Evolutionary conservation across 805 yeast genomes (phyloP), one percentile per base, ranked within the genome.

Genomic region (Saturnispora halmiae): DNA sequence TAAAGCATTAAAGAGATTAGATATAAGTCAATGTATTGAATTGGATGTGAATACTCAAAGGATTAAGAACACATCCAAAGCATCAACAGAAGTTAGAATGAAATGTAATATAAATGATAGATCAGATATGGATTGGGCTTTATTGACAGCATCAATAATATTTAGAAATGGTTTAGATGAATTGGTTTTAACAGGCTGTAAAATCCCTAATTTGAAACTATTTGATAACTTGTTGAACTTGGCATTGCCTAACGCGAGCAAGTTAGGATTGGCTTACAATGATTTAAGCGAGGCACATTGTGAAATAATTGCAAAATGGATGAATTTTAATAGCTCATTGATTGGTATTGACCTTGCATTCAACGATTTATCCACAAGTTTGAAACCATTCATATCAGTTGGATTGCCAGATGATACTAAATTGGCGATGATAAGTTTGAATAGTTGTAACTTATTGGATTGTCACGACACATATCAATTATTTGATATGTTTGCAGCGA

Each of bases 281-380:
- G 80, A 80, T 19, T 61, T 88, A 14, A 61, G 71, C 0, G 62
- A 66, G 3, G 71, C 71, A n/a, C 90, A 85, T 43, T 57, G 80
- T 26, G 66, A 66, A 44, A 59, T 72, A 18, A 44, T 84, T 19
- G 67, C 74, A 6, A 60, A 72, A 35, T 85, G 90, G 87, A 57
- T 82, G 41, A 52, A 63, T 38, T 57, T 50, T 45, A 59, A 59
- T 57, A 52, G 63, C 50, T 63, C 53, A 21, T 70, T 78, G 4
- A 55, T 76, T 47, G 96, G 96, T 3, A 59, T 88, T 5, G 96
- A 87, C 64, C 52, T 88, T 16, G 94, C 94, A 3, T 88, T 80
- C 53, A 88, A 88, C 55, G 88, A 84, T 55, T 60, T 82, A 28
- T 67, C 68, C 1, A 42, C 51, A 4, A 53, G 55, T 3, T 43